These are phyloP conservation scores for Pestalotiopsis sp. DNA, from an alignment of 2,329 filamentous ascomycete genomes.

Conservation along the genomic window DNA sequence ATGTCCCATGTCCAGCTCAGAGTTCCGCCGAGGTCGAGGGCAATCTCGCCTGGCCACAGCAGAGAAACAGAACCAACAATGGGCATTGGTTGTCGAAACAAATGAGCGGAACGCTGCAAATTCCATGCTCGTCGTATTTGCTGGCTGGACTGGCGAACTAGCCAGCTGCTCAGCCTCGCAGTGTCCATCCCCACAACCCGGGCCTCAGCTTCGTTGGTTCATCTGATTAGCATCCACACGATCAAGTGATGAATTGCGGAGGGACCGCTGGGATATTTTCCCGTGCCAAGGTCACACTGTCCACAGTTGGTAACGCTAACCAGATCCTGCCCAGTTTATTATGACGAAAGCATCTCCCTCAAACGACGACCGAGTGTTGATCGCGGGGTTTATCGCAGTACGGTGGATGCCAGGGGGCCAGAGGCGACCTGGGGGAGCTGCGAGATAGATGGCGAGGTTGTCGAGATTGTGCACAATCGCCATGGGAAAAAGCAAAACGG, in stretches of 20 bases:
- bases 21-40: not conserved
- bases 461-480: not conserved
- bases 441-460: not conserved
- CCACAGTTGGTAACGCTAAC: constrained; percentile 2
- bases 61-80: not conserved
- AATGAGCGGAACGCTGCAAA: constrained; percentile 5
- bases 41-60: constrained; percentile 7
- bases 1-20: not conserved
- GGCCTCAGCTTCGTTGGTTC: not conserved
- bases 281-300: constrained; percentile 6
- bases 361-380: constrained; percentile 6
- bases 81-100: constrained; percentile 3
- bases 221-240: constrained; percentile 2
- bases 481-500: not conserved
- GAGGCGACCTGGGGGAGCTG: not conserved
- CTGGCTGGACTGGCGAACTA: not conserved
- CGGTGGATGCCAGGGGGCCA: not conserved
- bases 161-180: constrained; percentile 9
- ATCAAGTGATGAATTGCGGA: constrained; percentile 11
- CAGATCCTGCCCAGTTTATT: not conserved
- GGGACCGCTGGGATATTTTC: constrained; percentile 6
- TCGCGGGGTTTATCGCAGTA: constrained; percentile 5
- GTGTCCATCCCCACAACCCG: not conserved
- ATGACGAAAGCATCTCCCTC: constrained; percentile 6
- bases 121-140: constrained; percentile 3